These are phyloP conservation scores for Backusella parvicylindrica DNA, from an alignment of 192 early-diverging fungal genomes.

Conservation along the genomic window DNA sequence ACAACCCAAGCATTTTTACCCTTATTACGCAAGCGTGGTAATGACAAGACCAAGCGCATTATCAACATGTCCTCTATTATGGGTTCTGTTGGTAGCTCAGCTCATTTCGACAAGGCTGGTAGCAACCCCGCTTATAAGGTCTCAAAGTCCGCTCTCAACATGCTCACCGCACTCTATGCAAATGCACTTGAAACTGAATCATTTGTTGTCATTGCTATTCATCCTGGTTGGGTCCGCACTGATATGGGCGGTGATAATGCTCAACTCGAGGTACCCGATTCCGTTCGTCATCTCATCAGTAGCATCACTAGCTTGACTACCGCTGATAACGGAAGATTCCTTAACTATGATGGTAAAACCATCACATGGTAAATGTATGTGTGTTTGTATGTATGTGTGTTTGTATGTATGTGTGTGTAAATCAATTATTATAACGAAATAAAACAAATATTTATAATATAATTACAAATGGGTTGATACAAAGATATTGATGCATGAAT, in stretches of 20 bases:
- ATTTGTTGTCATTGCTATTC: conserved; percentile 8
- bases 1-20: conserved; percentile 14
- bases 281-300: background rate
- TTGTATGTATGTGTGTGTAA: too few relatives aligned
- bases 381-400: too few relatives aligned
- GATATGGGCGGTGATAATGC: conserved; percentile 14
- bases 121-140: conserved; percentile 9
- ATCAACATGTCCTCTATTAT: conserved; percentile 32
- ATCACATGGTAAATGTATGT: conserved; percentile 13
- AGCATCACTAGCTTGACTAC: background rate
- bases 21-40: conserved; percentile 8
- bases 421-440: too few relatives aligned
- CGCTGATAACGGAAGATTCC: background rate
- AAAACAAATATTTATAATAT: too few relatives aligned
- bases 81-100: background rate
- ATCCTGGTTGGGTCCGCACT: conserved; percentile 26
- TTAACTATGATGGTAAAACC: conserved; percentile 9
- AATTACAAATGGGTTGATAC: too few relatives aligned
- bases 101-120: background rate
- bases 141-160: conserved; percentile 26
- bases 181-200: background rate
- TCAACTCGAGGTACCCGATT: background rate
- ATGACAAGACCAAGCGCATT: conserved; percentile 14
- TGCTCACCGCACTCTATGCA: conserved; percentile 10
- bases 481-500: too few relatives aligned